Evolutionary conservation across 1,139 yeast genomes (phyloP), one percentile per base, ranked within the genome.

Genomic region (Blastobotrys indianensis): DNA sequence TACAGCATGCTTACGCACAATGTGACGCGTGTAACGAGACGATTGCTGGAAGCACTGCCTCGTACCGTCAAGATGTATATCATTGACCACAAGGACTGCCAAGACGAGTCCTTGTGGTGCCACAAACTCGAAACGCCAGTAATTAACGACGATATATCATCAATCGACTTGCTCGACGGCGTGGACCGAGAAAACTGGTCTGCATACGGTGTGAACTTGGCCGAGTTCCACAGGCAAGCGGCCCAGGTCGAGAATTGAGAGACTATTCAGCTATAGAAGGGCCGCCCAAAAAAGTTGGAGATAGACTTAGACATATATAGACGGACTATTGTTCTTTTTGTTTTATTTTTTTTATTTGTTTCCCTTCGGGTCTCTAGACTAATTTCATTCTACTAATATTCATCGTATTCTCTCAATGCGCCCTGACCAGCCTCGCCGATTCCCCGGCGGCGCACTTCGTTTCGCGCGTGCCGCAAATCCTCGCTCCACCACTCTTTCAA

Each of bases 41-140:
- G 47, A 13, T 37, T 44, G 23, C 15, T 44, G 15, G 38, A 40
- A 32, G 32, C 41, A 16, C 40, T 40, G 17, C 47, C 47, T 4
- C 29, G 36, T 2, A 31, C 47, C 11, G 34, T 37, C 23, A 44
- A 44, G 33, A 39, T 44, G 47, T 44, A 44, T 40, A 39, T 44
- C 33, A 44, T 44, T 17, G 47, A 44, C 47, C 47, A 44, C 47
- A 39, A 23, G 43, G 47, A 32, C 11, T 17, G 40, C 11, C 29
- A 39, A 23, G 45, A 42, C 28, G 46, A 43, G 6, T 44, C 47
- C 43, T 23, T 39, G 47, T 44, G 47, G 47, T 39, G 39, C 16
- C 8, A 23, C 28, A 31, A 35, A 15, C 39, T 43, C 10, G 44
- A 39, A 8, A 6, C 20, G 5, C 23, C 47, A 2, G 16, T 13